A percentile compares a stretch with the other conserved stretches of the same genome.
These are phyloP conservation scores for Sicyos baderoa DNA, from an alignment of 306 rosid species.

Conservation along the genomic window DNA sequence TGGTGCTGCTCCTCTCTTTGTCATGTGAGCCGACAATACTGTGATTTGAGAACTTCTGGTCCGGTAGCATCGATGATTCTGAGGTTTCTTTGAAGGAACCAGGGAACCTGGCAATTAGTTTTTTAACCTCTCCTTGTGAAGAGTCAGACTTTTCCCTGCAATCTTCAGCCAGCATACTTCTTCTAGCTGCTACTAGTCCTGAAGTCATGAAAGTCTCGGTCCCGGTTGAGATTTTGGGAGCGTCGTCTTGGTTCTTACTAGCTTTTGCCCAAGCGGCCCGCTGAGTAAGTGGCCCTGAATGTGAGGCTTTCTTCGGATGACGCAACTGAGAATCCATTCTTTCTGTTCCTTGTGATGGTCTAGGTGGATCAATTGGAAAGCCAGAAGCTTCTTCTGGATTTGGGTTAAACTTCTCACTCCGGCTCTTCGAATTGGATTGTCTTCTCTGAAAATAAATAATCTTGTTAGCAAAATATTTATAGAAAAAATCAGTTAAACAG, in stretches of 20 bases:
- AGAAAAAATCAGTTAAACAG: neutral
- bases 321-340: slow-evolving; percentile 39
- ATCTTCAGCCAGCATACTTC: slow-evolving; percentile 78
- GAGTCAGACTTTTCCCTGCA: slow-evolving; percentile 69
- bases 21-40: slow-evolving; percentile 33
- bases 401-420: slow-evolving; percentile 95
- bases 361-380: slow-evolving; percentile 96
- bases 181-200: slow-evolving; percentile 82
- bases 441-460: slow-evolving; percentile 54
- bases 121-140: slow-evolving; percentile 60
- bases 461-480: neutral
- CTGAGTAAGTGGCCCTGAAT: slow-evolving; percentile 92
- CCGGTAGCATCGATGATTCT: slow-evolving; percentile 43
- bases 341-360: slow-evolving; percentile 75
- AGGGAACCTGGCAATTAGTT: slow-evolving; percentile 69
- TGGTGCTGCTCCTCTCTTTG: slow-evolving; percentile 52
- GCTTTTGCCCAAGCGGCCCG: slow-evolving; percentile 85
- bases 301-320: slow-evolving; percentile 90
- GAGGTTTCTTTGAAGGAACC: slow-evolving; percentile 90
- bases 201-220: slow-evolving; percentile 57
- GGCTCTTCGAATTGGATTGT: slow-evolving; percentile 66
- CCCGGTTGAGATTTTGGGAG: slow-evolving; percentile 40
- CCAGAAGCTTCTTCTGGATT: slow-evolving; percentile 97
- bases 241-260: slow-evolving; percentile 63
- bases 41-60: slow-evolving; percentile 54